phyloP scores from a whole-genome alignment of 2,329 filamentous ascomycete genomes.

The Claviceps monticola region DNA sequence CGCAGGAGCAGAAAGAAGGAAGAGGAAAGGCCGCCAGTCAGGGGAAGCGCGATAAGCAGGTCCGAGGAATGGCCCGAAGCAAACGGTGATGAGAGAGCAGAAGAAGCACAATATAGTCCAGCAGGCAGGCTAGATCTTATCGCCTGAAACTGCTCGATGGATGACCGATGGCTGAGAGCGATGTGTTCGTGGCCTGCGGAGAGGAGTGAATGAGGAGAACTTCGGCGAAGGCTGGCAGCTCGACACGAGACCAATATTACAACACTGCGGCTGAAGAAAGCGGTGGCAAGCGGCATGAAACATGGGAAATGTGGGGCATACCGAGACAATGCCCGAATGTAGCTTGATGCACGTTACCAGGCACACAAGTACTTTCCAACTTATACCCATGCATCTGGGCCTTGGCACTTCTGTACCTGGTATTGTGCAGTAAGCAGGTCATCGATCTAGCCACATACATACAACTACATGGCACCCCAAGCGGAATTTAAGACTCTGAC shows the following conservation, averaged over 20 bases:
- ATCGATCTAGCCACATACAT: too few relatives aligned
- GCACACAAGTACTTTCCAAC: background rate
- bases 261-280: conserved; percentile 6
- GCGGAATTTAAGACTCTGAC: too few relatives aligned
- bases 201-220: conserved; percentile 3
- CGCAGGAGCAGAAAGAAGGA: background rate
- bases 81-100: background rate
- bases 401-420: too few relatives aligned
- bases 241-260: conserved; percentile 5
- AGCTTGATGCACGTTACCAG: background rate
- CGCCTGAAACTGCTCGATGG: background rate
- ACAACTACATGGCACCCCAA: too few relatives aligned
- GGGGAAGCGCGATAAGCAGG: background rate
- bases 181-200: background rate
- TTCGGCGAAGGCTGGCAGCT: conserved; percentile 1
- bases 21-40: background rate
- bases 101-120: background rate
- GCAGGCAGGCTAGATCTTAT: background rate
- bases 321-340: background rate
- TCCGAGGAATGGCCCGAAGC: background rate
- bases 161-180: background rate
- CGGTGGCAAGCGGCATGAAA: conserved; percentile 8
- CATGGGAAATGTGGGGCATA: background rate
- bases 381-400: too few relatives aligned
- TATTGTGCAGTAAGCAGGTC: too few relatives aligned